Evolutionary conservation across 768 basidiomycete species (phyloP), one percentile per base, ranked within the genome.

Genomic region (Russula earlei): DNA sequence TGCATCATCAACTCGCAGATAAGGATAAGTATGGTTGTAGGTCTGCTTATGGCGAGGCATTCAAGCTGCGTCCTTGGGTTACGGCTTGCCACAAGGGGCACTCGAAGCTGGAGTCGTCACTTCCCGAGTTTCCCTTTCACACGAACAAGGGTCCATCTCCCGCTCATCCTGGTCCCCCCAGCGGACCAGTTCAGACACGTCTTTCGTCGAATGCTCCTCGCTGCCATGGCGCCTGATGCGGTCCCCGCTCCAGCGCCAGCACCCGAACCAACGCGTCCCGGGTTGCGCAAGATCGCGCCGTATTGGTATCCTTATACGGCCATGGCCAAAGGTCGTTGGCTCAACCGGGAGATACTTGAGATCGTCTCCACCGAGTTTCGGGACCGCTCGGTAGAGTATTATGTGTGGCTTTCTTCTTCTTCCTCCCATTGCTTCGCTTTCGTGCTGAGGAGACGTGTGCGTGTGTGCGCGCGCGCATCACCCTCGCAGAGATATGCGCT

Each of bases 221-320:
- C 63, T 5, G 60, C 63, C 43, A 62, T 64, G 57, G 57, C 55
- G 34, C 61, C 61, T 27, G 56, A 58, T 15, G 44, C 40, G 15
- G 61, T 50, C 36, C 57, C 60, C 11, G 51, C 51, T 10, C 43
- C 62, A 0, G 52, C 61, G 1, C 53, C 59, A 0, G 48, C 49
- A 2, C 36, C 56, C 0, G 55, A 52, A 0, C 22, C 54, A 7
- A 40, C 55, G 38, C 56, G 49, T 20, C 66, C 68, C 4, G 84
- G 83, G 11, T 73, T 96, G 56, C 85, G 87, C 67, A 91, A 91
- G 68, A 78, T 87, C 49, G 72, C 84, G 40, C 87, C 93, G 0
- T 95, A 95, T 67, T 96, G 91, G 90, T 87, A 90, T 67, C 87
- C 91, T 2, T 90, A 93, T 66, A 88, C 83, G 9, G 95, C 92